phyloP scores from a whole-genome alignment of 495 filamentous ascomycete genomes.

The Neurospora sp. region DNA sequence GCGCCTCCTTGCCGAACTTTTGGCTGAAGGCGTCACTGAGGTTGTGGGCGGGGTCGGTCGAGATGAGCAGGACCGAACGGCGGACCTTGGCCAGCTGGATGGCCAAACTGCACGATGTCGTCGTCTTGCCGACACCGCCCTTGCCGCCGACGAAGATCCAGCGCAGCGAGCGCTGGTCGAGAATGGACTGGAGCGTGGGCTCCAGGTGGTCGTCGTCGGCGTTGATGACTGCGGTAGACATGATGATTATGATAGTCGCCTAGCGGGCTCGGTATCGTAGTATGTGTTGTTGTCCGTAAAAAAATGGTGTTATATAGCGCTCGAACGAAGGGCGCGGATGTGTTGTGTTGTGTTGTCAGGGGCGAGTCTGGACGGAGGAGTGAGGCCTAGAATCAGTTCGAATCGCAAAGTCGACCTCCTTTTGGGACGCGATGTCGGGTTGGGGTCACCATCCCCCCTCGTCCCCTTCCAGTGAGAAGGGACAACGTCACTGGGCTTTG shows the following conservation, averaged over 20 bases:
- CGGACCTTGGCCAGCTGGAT: constrained; percentile 97
- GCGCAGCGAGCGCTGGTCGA: constrained; percentile 86
- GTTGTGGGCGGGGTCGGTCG: constrained; percentile 97
- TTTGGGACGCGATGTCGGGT: neutral
- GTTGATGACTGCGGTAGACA: constrained; percentile 58
- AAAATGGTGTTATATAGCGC: neutral
- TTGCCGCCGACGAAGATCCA: constrained; percentile 99
- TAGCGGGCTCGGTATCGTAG: neutral
- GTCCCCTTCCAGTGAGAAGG: neutral
- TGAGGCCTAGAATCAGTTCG: constrained; percentile 16
- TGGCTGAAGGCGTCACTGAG: constrained; percentile 95
- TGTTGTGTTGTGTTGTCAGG: neutral
- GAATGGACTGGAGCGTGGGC: constrained; percentile 85
- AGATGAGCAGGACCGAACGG: constrained; percentile 92
- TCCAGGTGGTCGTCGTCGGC: constrained; percentile 68
- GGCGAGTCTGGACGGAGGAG: neutral
- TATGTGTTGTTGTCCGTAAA: neutral
- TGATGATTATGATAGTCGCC: constrained; percentile 20
- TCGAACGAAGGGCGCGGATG: neutral
- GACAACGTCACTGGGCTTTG: neutral
- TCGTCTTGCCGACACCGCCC: constrained; percentile 99
- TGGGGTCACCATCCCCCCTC: neutral
- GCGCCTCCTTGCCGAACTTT: constrained; percentile 98
- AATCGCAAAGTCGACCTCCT: constrained; percentile 16
- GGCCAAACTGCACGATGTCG: constrained; percentile 92